A percentile compares a stretch with the other conserved stretches of the same genome.
Evolutionary conservation across 768 basidiomycete species (phyloP).

Genomic region (Amyloporia xantha): DNA sequence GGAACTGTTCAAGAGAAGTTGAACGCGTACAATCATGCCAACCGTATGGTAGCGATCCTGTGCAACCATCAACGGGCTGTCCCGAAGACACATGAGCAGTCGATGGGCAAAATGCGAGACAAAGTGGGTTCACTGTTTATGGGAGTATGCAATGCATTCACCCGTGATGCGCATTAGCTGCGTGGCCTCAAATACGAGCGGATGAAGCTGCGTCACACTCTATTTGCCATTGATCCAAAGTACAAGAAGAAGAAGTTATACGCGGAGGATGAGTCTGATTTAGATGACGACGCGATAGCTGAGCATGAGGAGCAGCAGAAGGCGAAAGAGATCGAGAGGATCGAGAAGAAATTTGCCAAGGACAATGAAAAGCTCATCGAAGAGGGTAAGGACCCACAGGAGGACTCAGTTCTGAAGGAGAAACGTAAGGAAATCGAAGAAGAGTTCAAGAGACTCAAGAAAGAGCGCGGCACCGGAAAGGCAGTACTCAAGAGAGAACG

Average conservation of each 20-base stretch:
- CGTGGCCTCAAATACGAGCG: conserved; percentile 91
- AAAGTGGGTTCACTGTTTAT: conserved; percentile 50
- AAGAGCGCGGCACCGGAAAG: conserved; percentile 78
- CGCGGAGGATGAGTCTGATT: conserved; percentile 79
- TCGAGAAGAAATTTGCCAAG: conserved; percentile 89
- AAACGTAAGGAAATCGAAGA: conserved; percentile 64
- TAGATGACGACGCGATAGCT: conserved; percentile 88
- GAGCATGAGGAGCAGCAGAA: conserved; percentile 73
- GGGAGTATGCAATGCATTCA: background rate
- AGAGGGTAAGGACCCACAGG: conserved; percentile 55
- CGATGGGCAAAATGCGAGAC: conserved; percentile 91
- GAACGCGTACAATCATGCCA: conserved; percentile 95
- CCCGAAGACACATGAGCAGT: conserved; percentile 87
- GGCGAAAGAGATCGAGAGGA: conserved; percentile 81
- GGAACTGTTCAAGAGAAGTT: conserved; percentile 91
- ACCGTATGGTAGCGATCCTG: conserved; percentile 92
- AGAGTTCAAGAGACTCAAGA: conserved; percentile 66
- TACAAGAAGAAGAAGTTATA: conserved; percentile 79
- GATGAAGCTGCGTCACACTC: conserved; percentile 89
- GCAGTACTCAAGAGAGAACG: conserved; percentile 60
- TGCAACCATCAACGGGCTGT: conserved; percentile 98
- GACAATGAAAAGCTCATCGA: conserved; percentile 84
- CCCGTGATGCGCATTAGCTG: conserved; percentile 40
- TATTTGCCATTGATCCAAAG: conserved; percentile 73
- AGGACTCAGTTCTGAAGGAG: conserved; percentile 60